Evolutionary conservation across 805 yeast genomes (phyloP), one percentile per base, ranked within the genome.

Genomic region (Torulaspora microellipsoides): DNA sequence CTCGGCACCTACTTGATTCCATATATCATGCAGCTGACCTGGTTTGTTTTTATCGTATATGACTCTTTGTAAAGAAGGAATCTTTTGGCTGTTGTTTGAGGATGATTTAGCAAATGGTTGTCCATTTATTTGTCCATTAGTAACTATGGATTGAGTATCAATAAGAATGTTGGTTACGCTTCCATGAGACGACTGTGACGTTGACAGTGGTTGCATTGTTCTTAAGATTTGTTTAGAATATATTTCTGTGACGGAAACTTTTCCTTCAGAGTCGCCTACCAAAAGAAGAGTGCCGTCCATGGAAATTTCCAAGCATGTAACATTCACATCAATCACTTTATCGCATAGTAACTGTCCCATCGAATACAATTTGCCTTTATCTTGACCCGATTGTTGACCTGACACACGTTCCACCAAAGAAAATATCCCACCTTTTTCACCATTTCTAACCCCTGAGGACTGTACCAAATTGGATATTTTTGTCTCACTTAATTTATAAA

Each of bases 211-310:
- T 36, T 57, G 60, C 49, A 81, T 67, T n/a, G 77, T 73, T 56
- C 77, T 80, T 23, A 78, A 68, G 13, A 80, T 78, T 62, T 85
- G 93, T 56, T 77, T 81, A 0, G 91, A 80, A 12, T 72, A 75
- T 5, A 81, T 70, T 62, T 91, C 97, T 53, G 82, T 75, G 1
- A 81, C 71, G 32, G 76, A 75, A 2, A 86, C 77, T 25, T 76
- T 71, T 1, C 97, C 97, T n/a, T 53, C 56, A 0, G 73, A 62
- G 58, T 86, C 95, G 29, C 96, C 97, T 5, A 88, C 77, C 2
- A 84, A 67, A 5, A 90, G 55, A 30, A 69, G 62, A 13, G 90
- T 78, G 4, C 91, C 95, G 59, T 90, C 97, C 56, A 84, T 67
- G 5, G 89, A 79, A 2, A 85, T 63, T 1, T 68, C 70, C 40